phyloP scores from a whole-genome alignment of 179 eudicot genomes.

The Sideroxylon spinosum region DNA sequence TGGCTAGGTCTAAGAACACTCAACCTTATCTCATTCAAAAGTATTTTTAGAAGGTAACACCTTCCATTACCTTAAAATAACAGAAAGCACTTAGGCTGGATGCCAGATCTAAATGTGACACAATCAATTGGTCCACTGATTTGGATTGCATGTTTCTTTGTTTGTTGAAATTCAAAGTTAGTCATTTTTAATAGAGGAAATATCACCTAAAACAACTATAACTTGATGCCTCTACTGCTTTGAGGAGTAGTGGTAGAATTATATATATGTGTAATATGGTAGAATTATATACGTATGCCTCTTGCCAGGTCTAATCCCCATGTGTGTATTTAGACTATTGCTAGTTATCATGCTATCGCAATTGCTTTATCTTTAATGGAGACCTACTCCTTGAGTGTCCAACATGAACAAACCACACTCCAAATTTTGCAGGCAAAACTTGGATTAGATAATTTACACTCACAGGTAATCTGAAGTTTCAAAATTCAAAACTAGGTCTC shows the following conservation, averaged over 20 bases:
- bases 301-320: neutral
- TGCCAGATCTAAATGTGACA: neutral
- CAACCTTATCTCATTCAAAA: neutral
- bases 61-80: neutral
- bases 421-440: slow-evolving; percentile 90
- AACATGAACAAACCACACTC: slow-evolving; percentile 93
- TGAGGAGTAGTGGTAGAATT: neutral
- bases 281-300: neutral
- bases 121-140: neutral
- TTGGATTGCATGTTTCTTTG: neutral
- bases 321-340: slow-evolving; percentile 69
- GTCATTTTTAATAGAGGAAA: neutral
- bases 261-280: neutral
- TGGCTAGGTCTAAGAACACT: neutral
- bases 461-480: slow-evolving; percentile 56
- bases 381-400: slow-evolving; percentile 92
- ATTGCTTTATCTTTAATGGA: slow-evolving; percentile 97
- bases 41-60: neutral
- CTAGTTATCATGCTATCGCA: slow-evolving; percentile 98
- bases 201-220: neutral
- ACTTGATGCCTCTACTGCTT: neutral
- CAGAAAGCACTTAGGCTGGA: neutral
- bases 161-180: neutral
- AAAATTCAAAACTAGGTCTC: slow-evolving; percentile 11
- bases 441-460: slow-evolving; percentile 87